phyloP scores from a whole-genome alignment of 441 rosid species.

The Pelargonium cotyledonis region DNA sequence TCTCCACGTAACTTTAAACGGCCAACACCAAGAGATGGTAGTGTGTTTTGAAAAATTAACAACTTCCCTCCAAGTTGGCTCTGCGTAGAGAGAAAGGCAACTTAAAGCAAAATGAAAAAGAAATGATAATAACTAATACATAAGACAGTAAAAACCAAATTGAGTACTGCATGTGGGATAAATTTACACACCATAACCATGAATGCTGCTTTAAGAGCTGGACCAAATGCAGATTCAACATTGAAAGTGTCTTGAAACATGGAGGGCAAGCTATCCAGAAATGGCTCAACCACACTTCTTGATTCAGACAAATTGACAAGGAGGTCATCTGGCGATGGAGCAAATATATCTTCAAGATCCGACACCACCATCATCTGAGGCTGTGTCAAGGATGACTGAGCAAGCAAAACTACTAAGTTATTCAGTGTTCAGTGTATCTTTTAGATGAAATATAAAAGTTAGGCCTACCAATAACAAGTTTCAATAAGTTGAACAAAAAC shows the following conservation, averaged over 20 bases:
- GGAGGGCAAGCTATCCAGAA: conserved; percentile 84
- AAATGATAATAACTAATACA: not conserved
- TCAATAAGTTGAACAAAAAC: conserved; percentile 8
- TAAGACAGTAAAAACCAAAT: not conserved
- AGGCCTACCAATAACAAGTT: conserved; percentile 15
- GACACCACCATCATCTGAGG: conserved; percentile 99
- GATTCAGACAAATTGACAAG: conserved; percentile 98
- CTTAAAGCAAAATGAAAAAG: conserved; percentile 9
- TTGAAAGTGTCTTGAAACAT: conserved; percentile 90
- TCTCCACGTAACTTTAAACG: conserved; percentile 94
- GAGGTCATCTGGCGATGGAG: conserved; percentile 96
- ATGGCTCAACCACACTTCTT: conserved; percentile 79
- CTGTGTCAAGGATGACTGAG: conserved; percentile 95
- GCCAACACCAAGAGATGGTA: conserved; percentile 96
- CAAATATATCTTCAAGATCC: conserved; percentile 87
- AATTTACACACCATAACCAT: conserved; percentile 81
- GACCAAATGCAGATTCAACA: conserved; percentile 97
- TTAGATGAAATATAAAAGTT: not conserved
- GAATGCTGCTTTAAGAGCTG: conserved; percentile 90
- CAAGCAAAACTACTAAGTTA: conserved; percentile 25
- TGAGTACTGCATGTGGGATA: conserved; percentile 11
- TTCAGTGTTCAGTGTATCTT: conserved; percentile 6
- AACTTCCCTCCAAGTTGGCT: conserved; percentile 93
- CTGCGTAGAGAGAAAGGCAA: conserved; percentile 33
- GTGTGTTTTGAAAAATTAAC: conserved; percentile 80